Percentiles rank a stretch among this genome's conserved stretches.
Evolutionary conservation across 306 rosid genomes (phyloP).

Genomic region (Spatholobus suberectus): DNA sequence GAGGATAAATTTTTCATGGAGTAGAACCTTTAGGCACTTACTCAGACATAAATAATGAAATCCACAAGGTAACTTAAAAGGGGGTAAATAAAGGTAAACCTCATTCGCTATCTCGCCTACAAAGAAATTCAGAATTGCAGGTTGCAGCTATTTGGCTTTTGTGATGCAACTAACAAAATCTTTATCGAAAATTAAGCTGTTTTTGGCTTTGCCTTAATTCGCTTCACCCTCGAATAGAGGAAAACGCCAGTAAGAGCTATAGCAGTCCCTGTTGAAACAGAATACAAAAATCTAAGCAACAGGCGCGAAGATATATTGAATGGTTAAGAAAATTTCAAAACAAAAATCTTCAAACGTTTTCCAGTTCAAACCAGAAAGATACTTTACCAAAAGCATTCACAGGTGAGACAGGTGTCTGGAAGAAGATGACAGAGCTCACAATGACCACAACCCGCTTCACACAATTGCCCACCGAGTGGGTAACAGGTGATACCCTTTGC

Average conservation of each 20-base stretch:
- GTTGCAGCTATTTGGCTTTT: conserved; percentile 21
- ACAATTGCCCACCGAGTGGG: conserved; percentile 97
- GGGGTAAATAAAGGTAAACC: conserved; percentile 24
- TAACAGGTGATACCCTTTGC: conserved; percentile 98
- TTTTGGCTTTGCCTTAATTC: conserved; percentile 88
- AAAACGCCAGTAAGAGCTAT: conserved; percentile 93
- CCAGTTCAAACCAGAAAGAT: conserved; percentile 35
- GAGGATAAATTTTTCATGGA: conserved; percentile 29
- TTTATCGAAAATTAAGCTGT: conserved; percentile 55
- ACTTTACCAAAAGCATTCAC: conserved; percentile 82
- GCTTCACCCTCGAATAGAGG: conserved; percentile 92
- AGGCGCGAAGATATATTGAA: not conserved
- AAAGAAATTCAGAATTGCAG: conserved; percentile 47
- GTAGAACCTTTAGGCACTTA: conserved; percentile 27
- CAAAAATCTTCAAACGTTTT: conserved; percentile 12
- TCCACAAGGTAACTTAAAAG: conserved; percentile 13
- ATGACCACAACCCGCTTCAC: conserved; percentile 99
- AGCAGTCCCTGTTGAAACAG: conserved; percentile 74
- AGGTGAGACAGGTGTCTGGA: conserved; percentile 83
- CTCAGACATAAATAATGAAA: conserved; percentile 36
- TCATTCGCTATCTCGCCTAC: conserved; percentile 59
- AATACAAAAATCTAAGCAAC: conserved; percentile 27
- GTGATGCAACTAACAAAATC: conserved; percentile 46
- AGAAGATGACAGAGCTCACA: conserved; percentile 97
- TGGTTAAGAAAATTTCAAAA: conserved; percentile 3